phyloP scores from a whole-genome alignment of 192 early-diverging fungal species.

The Allomyces arbusculus region DNA sequence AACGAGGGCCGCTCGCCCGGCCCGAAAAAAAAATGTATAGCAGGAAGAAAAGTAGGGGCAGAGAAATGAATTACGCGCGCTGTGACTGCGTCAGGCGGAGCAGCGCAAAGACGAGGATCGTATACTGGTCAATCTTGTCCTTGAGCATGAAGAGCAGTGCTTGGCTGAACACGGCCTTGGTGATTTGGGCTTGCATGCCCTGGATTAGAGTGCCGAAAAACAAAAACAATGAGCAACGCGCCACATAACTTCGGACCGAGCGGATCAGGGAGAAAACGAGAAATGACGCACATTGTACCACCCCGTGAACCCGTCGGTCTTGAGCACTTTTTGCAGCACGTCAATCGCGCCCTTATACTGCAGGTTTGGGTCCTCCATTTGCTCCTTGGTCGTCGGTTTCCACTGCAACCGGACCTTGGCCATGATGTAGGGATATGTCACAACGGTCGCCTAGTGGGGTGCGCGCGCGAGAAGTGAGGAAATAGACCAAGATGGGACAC shows the following conservation, averaged over 20 bases:
- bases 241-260: background rate
- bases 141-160: conserved; percentile 94
- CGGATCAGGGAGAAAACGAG: background rate
- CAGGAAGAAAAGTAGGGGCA: too few relatives aligned
- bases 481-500: too few relatives aligned
- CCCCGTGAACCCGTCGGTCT: conserved; percentile 61
- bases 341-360: conserved; percentile 67
- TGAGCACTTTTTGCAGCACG: conserved; percentile 58
- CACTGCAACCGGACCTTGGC: conserved; percentile 93
- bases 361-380: conserved; percentile 23
- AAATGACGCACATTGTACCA: conserved; percentile 66
- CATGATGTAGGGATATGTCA: conserved; percentile 96
- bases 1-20: too few relatives aligned
- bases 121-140: conserved; percentile 66
- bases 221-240: conserved; percentile 5
- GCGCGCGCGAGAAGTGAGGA: too few relatives aligned
- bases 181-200: conserved; percentile 93
- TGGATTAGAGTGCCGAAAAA: conserved; percentile 7
- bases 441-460: conserved; percentile 24
- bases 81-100: too few relatives aligned
- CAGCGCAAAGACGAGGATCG: conserved; percentile 30
- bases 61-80: too few relatives aligned
- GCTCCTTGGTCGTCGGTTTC: conserved; percentile 46
- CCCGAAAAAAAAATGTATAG: too few relatives aligned
- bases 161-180: conserved; percentile 97